Conservation (phyloP, 176 grass and related monocot species). For the Hyparrhenia diplandra region DNA sequence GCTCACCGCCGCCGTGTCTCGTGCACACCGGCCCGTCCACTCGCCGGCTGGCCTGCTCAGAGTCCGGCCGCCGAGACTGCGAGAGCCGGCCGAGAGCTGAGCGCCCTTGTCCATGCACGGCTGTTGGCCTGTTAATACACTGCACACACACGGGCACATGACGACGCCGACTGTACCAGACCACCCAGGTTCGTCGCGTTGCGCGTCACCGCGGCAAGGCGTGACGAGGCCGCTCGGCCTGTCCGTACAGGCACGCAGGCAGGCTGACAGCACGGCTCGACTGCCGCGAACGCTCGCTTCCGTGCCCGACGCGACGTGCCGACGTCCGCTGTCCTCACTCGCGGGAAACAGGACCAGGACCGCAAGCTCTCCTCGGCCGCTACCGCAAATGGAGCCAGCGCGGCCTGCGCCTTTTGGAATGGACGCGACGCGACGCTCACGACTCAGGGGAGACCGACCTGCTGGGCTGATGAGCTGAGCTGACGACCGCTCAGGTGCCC, state of each 20-base stretch:
- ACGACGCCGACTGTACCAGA: background rate
- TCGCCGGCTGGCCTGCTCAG: too few relatives aligned
- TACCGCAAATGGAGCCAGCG: background rate
- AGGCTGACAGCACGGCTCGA: constrained; percentile 9
- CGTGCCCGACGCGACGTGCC: too few relatives aligned
- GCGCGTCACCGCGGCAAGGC: constrained; percentile 21
- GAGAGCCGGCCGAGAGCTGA: too few relatives aligned
- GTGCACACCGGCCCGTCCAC: background rate
- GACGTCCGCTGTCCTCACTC: too few relatives aligned
- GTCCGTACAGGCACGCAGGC: background rate
- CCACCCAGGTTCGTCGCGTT: background rate
- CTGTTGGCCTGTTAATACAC: too few relatives aligned
- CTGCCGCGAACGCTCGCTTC: constrained; percentile 3
- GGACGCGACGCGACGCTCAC: background rate
- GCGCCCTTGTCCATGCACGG: too few relatives aligned
- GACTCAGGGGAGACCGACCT: background rate
- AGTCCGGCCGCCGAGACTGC: too few relatives aligned
- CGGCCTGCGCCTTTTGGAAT: background rate
- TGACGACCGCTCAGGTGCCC: background rate
- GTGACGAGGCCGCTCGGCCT: background rate
- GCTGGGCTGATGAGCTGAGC: background rate
- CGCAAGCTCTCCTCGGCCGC: background rate
- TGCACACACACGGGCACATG: background rate
- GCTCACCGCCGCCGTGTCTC: background rate
- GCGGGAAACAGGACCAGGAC: too few relatives aligned